These are phyloP conservation scores for Clonostachys rosea DNA, from an alignment of 2,329 filamentous ascomycete species.

Conservation along the genomic window DNA sequence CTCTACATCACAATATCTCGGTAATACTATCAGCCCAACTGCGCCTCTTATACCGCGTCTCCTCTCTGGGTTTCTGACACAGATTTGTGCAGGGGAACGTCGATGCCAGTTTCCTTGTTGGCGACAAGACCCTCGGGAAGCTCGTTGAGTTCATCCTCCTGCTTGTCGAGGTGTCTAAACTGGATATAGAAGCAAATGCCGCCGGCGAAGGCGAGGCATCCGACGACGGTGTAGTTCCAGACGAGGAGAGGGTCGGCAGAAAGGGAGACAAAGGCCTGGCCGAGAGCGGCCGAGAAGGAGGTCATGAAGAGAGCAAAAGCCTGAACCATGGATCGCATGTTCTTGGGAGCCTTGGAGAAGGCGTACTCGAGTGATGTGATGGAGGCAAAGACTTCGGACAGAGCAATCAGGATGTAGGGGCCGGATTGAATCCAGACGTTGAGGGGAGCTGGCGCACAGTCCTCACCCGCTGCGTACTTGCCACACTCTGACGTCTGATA, in stretches of 20 bases:
- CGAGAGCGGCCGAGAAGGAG: constrained; percentile 63
- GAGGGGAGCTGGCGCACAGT: constrained; percentile 45
- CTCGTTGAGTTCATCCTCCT: constrained; percentile 66
- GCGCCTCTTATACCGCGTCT: background rate
- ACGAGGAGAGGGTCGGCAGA: constrained; percentile 59
- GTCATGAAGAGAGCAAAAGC: constrained; percentile 65
- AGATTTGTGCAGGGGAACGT: background rate
- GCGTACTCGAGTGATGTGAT: constrained; percentile 66
- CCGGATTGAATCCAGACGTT: constrained; percentile 59
- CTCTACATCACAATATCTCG: background rate
- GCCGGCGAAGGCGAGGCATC: constrained; percentile 57
- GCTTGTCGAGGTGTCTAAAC: constrained; percentile 55
- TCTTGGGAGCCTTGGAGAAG: constrained; percentile 70
- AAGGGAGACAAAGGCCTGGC: constrained; percentile 46
- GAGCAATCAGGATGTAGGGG: constrained; percentile 41
- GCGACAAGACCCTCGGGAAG: constrained; percentile 29
- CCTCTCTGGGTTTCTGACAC: background rate
- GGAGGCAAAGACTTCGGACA: constrained; percentile 43
- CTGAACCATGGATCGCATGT: constrained; percentile 71
- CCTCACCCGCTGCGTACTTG: constrained; percentile 21
- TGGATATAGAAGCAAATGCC: constrained; percentile 64
- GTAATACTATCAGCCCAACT: no score
- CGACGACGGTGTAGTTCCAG: constrained; percentile 69
- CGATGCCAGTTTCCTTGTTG: constrained; percentile 4
- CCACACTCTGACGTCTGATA: constrained; percentile 62